phyloP scores from a whole-genome alignment of 2,329 filamentous ascomycete genomes.

The Endoconidiophora laricicola region DNA sequence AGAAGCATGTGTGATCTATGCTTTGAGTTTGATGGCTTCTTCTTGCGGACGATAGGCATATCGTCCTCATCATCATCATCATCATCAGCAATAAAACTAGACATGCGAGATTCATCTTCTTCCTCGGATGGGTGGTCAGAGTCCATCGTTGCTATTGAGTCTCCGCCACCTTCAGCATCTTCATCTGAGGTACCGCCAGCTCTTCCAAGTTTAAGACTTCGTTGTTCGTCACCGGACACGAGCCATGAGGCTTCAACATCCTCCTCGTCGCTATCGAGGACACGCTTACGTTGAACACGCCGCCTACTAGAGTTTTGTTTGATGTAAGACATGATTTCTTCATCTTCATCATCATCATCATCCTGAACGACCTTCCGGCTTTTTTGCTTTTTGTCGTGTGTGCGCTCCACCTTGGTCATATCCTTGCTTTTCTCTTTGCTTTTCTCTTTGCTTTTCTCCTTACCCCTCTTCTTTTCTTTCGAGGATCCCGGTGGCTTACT shows the following conservation, averaged over 20 bases:
- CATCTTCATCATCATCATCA: conserved; percentile 9
- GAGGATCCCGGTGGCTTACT: conserved; percentile 25
- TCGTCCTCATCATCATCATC: conserved; percentile 20
- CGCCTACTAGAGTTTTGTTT: conserved; percentile 22
- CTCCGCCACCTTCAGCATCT: conserved; percentile 71
- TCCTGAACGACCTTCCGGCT: conserved; percentile 21
- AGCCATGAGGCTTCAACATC: conserved; percentile 66
- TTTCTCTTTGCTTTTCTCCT: conserved; percentile 15
- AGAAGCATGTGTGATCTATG: neutral
- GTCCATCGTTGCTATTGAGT: conserved; percentile 58
- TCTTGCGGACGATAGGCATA: conserved; percentile 12
- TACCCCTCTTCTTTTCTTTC: conserved; percentile 17
- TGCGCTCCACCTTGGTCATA: conserved; percentile 9
- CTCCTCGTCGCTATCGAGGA: conserved; percentile 51
- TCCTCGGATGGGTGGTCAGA: conserved; percentile 40
- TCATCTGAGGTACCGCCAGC: conserved; percentile 79
- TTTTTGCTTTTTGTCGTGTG: conserved; percentile 17
- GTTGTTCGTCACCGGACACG: conserved; percentile 50
- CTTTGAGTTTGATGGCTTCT: neutral
- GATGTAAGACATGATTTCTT: conserved; percentile 15
- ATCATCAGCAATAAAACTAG: conserved; percentile 39
- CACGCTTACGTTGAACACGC: conserved; percentile 26
- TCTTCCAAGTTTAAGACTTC: conserved; percentile 46
- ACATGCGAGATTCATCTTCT: conserved; percentile 36
- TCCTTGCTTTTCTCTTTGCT: conserved; percentile 14